phyloP scores from a whole-genome alignment of 352 stramenopile genomes.

The Thalassiosira livingstoniorum region DNA sequence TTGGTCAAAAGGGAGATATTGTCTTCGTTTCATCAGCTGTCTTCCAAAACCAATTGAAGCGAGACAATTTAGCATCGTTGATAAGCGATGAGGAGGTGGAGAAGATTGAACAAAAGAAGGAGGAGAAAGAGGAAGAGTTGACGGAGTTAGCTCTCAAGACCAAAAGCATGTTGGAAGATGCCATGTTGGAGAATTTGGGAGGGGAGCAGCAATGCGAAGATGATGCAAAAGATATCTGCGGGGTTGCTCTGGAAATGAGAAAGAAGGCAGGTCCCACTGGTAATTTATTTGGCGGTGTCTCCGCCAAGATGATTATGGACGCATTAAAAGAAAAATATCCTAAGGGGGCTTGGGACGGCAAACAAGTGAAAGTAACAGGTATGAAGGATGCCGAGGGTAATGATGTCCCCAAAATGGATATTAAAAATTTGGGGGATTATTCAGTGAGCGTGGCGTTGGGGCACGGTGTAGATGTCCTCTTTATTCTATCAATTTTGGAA shows the following conservation, averaged over 20 bases:
- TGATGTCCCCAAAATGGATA: conserved; percentile 70
- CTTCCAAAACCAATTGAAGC: conserved; percentile 81
- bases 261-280: conserved; percentile 76
- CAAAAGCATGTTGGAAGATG: conserved; percentile 50
- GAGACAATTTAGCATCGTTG: conserved; percentile 59
- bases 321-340: conserved; percentile 63
- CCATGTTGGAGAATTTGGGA: conserved; percentile 43
- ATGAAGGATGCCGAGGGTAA: conserved; percentile 65
- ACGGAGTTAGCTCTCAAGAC: conserved; percentile 50
- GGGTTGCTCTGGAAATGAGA: conserved; percentile 48
- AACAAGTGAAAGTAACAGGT: conserved; percentile 61
- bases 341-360: conserved; percentile 52
- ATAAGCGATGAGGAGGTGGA: conserved; percentile 80
- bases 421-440: conserved; percentile 78
- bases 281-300: conserved; percentile 81
- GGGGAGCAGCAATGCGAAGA: conserved; percentile 33
- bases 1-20: conserved; percentile 74
- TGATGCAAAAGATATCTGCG: conserved; percentile 35
- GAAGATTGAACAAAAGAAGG: conserved; percentile 54
- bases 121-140: conserved; percentile 45
- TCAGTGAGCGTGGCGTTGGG: conserved; percentile 57
- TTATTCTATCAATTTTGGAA: conserved; percentile 53
- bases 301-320: conserved; percentile 72
- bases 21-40: conserved; percentile 76
- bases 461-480: conserved; percentile 59